Conservation (phyloP, 2,329 filamentous ascomycete genomes). For the Paecilomyces fulvus region DNA sequence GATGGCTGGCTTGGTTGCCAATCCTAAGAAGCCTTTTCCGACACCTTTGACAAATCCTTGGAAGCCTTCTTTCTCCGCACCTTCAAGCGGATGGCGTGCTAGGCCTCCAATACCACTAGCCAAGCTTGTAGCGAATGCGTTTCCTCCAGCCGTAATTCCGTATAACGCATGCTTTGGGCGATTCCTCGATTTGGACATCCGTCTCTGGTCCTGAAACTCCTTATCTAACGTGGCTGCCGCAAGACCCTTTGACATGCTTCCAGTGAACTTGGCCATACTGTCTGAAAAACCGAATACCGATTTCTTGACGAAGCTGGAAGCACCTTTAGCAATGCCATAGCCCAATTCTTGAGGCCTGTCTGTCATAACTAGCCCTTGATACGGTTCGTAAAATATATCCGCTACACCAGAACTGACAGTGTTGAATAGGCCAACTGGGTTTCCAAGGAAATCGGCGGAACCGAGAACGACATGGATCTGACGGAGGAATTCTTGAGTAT, state of each 20-base stretch:
- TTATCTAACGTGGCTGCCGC: slow-evolving; percentile 95
- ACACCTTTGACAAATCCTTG: slow-evolving; percentile 96
- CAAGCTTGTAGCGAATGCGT: slow-evolving; percentile 85
- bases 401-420: slow-evolving; percentile 95
- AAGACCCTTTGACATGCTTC: slow-evolving; percentile 91
- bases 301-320: slow-evolving; percentile 96
- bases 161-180: slow-evolving; percentile 95
- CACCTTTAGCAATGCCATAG: slow-evolving; percentile 89
- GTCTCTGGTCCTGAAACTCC: slow-evolving; percentile 92
- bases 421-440: slow-evolving; percentile 95
- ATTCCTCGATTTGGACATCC: slow-evolving; percentile 88
- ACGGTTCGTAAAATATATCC: slow-evolving; percentile 98
- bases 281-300: slow-evolving; percentile 96
- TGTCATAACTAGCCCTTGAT: slow-evolving; percentile 93
- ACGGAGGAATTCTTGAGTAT: slow-evolving; percentile 90
- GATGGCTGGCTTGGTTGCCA: slow-evolving; percentile 96
- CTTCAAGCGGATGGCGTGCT: slow-evolving; percentile 86
- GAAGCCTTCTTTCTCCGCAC: slow-evolving; percentile 89
- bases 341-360: slow-evolving; percentile 93
- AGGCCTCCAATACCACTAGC: slow-evolving; percentile 90
- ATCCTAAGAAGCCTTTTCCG: slow-evolving; percentile 83
- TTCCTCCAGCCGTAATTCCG: slow-evolving; percentile 89
- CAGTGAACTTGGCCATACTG: slow-evolving; percentile 95
- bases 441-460: slow-evolving; percentile 94
- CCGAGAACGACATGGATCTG: slow-evolving; percentile 97